phyloP scores from a whole-genome alignment of 202 grass and related monocot genomes.

The Sporobolus alterniflorus region DNA sequence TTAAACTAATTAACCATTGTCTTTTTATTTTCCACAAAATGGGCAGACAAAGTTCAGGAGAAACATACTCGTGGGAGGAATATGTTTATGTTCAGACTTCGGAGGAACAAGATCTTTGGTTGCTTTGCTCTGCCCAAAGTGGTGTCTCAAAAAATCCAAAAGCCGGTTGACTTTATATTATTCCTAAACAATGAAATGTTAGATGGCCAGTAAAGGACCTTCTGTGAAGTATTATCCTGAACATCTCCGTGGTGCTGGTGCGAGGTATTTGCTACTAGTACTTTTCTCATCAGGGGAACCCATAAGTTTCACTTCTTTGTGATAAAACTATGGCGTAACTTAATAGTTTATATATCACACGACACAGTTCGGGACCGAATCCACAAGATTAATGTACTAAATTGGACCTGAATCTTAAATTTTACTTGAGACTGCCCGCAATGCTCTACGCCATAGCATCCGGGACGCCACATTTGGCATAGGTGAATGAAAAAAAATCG shows the following conservation, averaged over 20 bases:
- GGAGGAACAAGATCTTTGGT: conserved; percentile 46
- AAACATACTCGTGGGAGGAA: conserved; percentile 49
- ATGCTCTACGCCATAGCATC: no score
- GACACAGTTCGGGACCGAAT: neutral
- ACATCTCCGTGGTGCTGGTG: neutral
- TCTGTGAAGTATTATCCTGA: conserved; percentile 24
- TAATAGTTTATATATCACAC: neutral
- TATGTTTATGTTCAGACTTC: conserved; percentile 51
- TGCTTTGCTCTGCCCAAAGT: conserved; percentile 54
- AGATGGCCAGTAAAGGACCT: conserved; percentile 18
- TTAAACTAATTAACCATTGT: conserved; percentile 43
- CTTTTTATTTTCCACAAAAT: conserved; percentile 60
- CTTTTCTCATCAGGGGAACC: no score
- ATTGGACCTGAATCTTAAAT: no score
- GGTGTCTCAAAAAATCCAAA: conserved; percentile 48
- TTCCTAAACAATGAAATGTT: no score
- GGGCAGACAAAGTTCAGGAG: conserved; percentile 64
- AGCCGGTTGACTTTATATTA: conserved; percentile 57
- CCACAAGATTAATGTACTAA: no score
- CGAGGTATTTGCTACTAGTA: neutral
- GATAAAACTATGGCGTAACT: neutral
- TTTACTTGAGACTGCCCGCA: no score
- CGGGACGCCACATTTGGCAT: no score
- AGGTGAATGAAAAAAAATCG: no score
- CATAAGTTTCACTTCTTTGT: neutral